These are phyloP conservation scores for Fraxinus pennsylvanica DNA, from an alignment of 257 asterid genomes.

Conservation along the genomic window DNA sequence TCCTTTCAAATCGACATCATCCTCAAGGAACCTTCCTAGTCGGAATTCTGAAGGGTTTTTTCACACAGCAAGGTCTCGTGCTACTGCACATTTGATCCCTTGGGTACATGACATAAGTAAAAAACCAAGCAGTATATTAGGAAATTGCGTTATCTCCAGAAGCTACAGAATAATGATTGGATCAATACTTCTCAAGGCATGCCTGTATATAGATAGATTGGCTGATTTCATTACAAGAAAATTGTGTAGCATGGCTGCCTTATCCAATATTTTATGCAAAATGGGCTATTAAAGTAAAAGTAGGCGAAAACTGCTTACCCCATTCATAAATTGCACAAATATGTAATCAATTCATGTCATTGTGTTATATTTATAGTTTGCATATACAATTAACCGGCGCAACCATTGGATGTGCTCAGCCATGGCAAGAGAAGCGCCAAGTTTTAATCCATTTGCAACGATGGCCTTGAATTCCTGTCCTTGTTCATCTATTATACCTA, in stretches of 20 bases:
- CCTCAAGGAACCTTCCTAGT: slow-evolving; percentile 70
- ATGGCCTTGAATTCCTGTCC: slow-evolving; percentile 72
- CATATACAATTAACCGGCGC: slow-evolving; percentile 18
- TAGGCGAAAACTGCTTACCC: background rate
- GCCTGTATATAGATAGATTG: background rate
- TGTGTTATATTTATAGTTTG: background rate
- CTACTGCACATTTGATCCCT: slow-evolving; percentile 63
- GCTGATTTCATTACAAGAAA: background rate
- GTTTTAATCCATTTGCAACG: slow-evolving; percentile 60
- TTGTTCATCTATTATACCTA: slow-evolving; percentile 63
- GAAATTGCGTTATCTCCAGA: background rate
- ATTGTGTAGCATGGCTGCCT: background rate
- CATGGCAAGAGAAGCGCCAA: slow-evolving; percentile 68
- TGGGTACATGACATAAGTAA: slow-evolving; percentile 32
- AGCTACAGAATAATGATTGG: background rate
- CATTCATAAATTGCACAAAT: background rate
- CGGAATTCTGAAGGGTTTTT: slow-evolving; percentile 53
- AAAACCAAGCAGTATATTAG: too few relatives aligned
- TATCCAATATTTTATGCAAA: background rate
- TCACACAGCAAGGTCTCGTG: slow-evolving; percentile 66
- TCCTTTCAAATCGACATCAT: slow-evolving; percentile 78
- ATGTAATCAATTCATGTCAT: slow-evolving; percentile 13
- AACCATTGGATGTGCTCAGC: slow-evolving; percentile 83
- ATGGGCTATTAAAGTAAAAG: background rate
- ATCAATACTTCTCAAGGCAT: background rate